These are phyloP conservation scores for Spirogloea muscicola DNA, from an alignment of 139 green algal genomes.

Conservation along the genomic window DNA sequence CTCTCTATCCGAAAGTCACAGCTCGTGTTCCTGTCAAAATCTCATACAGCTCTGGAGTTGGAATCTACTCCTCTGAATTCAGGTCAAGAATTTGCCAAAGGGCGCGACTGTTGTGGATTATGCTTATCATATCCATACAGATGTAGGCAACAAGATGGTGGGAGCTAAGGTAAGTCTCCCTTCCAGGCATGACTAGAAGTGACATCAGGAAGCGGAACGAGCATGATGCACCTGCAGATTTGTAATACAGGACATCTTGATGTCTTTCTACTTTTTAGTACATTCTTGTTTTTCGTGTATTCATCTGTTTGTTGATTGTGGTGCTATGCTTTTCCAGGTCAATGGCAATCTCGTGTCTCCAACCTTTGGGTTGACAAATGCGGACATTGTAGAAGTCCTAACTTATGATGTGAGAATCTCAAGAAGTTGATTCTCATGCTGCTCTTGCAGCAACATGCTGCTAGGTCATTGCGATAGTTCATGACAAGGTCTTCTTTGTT, in stretches of 20 bases:
- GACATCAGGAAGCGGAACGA: too few species aligned
- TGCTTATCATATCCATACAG: constrained; percentile 79
- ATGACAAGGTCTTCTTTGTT: too few species aligned
- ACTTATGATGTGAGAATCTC: constrained; percentile 53
- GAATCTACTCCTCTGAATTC: too few species aligned
- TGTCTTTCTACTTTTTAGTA: background rate
- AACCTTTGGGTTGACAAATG: constrained; percentile 64
- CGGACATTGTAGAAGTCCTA: constrained; percentile 79
- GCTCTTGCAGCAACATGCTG: too few species aligned
- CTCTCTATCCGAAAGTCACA: too few species aligned
- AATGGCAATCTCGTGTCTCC: constrained; percentile 66
- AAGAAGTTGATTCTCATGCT: too few species aligned
- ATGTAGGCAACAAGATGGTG: constrained; percentile 77
- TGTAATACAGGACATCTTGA: too few species aligned
- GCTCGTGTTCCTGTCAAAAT: too few species aligned
- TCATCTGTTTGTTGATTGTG: background rate
- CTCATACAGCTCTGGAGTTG: too few species aligned
- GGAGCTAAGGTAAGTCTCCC: constrained; percentile 30
- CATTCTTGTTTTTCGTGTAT: background rate
- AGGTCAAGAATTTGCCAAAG: constrained; percentile 72
- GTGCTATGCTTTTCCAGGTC: constrained; percentile 57
- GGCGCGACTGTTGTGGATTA: constrained; percentile 85
- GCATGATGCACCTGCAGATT: too few species aligned
- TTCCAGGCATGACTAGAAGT: background rate
- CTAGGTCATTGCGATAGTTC: too few species aligned